Evolutionary conservation across 345 rosid genomes (phyloP), one percentile per base, ranked within the genome.

Genomic region (Mangifera indica): DNA sequence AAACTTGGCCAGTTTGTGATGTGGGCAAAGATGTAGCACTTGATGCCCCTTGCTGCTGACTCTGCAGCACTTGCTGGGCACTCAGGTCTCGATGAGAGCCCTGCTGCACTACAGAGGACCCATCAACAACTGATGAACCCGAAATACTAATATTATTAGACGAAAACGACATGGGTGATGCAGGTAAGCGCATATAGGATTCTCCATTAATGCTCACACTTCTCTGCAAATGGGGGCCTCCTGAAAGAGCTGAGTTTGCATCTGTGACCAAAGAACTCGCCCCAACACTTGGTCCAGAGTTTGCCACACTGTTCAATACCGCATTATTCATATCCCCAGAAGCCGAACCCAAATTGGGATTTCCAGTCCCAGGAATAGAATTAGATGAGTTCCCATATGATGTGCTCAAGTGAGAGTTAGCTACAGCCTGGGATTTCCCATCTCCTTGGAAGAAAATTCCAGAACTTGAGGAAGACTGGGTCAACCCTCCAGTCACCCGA

Each of bases 381-480:
- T 84, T 94, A 71, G 92, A 77, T 42, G 97, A 88, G 78, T 92
- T 90, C 63, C 91, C 93, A 55, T 90, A 89, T 14, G 97, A 87
- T 60, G 93, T 83, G 76, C 84, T 84, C 84, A 92, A 88, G 83
- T 84, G 96, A 76, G 98, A 89, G 81, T 95, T 92, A 71, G 87
- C 87, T 76, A 91, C 82, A 68, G 92, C 82, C 84, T 87, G 96
- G 53, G 96, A 91, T 79, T 91, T 97, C 82, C 89, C 96, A 80
- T 92, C 94, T 81, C 98, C 99, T 80, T 91, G 97, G 76, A 88
- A 91, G 91, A 90, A 92, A 78, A 92, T 83, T 77, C 99, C 97
- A 56, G 99, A 95, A 77, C 87, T 86, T 51, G 99, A 84, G 77
- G 98, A 92, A 86, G 97, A 93, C 74, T 87, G 98, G 73, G 91